Evolutionary conservation across 1,139 yeast species (phyloP).

Genomic region (Geotrichum siamense): DNA sequence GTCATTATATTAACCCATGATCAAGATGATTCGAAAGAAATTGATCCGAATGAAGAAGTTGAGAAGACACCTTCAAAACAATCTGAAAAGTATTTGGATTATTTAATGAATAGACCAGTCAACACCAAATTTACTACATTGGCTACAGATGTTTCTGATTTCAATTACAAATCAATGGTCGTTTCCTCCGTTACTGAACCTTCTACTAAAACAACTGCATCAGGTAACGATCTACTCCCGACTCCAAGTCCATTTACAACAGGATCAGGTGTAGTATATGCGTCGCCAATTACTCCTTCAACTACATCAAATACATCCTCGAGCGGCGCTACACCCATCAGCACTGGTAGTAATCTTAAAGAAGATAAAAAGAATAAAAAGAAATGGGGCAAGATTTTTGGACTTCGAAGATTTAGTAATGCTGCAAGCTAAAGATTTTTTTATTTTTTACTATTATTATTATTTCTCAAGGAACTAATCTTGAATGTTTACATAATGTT

Average conservation of each 20-base stretch:
- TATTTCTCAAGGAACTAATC: too few relatives aligned
- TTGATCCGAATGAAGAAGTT: neutral
- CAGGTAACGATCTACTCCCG: neutral
- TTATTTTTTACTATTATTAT: too few relatives aligned
- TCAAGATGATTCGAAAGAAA: neutral
- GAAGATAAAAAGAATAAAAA: neutral
- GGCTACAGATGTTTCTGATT: neutral
- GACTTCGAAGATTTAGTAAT: neutral
- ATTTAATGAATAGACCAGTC: constrained; percentile 10
- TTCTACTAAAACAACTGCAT: neutral
- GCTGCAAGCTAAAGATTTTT: too few relatives aligned
- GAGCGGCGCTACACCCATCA: neutral
- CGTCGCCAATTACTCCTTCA: neutral
- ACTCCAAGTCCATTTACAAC: neutral
- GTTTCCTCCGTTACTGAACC: neutral
- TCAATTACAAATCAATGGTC: constrained; percentile 12
- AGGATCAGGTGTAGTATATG: neutral
- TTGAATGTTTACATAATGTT: too few relatives aligned
- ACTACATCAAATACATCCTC: neutral
- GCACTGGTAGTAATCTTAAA: neutral
- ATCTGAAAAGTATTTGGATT: constrained; percentile 2
- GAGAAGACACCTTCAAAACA: neutral
- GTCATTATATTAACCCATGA: constrained; percentile 22
- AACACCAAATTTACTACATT: neutral
- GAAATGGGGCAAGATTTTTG: constrained; percentile 3